A percentile compares a stretch with the other conserved stretches of the same genome.
phyloP scores from a whole-genome alignment of 2,329 filamentous ascomycete species.

The Coccinonectria pachysandricola region DNA sequence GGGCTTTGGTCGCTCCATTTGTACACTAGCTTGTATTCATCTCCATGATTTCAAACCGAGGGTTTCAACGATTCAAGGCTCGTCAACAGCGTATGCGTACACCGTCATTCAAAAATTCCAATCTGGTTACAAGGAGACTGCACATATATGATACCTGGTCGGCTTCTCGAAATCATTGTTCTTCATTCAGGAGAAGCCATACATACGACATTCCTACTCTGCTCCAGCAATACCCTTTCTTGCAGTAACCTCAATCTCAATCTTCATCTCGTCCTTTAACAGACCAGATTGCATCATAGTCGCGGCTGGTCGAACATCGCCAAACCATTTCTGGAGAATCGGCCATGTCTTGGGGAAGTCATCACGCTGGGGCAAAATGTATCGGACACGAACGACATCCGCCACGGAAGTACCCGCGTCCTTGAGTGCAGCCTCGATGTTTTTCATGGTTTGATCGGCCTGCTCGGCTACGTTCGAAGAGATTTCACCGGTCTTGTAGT shows the following conservation, averaged over 20 bases:
- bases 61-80: too few relatives aligned
- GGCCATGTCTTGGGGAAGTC: constrained; percentile 41
- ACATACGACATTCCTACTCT: too few relatives aligned
- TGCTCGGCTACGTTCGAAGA: constrained; percentile 35
- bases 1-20: constrained; percentile 23
- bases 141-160: too few relatives aligned
- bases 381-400: constrained; percentile 42
- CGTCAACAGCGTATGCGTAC: too few relatives aligned
- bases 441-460: constrained; percentile 37
- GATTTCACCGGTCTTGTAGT: constrained; percentile 38
- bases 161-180: too few relatives aligned
- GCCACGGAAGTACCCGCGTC: constrained; percentile 31
- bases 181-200: too few relatives aligned
- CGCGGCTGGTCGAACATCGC: constrained; percentile 38
- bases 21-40: constrained; percentile 15
- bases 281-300: constrained; percentile 42
- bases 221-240: too few relatives aligned
- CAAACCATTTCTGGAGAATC: constrained; percentile 39
- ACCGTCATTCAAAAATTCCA: too few relatives aligned
- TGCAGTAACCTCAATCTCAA: constrained; percentile 35
- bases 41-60: too few relatives aligned
- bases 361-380: constrained; percentile 37
- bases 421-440: constrained; percentile 34
- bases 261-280: constrained; percentile 39
- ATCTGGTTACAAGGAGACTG: too few relatives aligned